These are phyloP conservation scores for Fusarium tuaranense DNA, from an alignment of 2,329 filamentous ascomycete genomes.

Conservation along the genomic window DNA sequence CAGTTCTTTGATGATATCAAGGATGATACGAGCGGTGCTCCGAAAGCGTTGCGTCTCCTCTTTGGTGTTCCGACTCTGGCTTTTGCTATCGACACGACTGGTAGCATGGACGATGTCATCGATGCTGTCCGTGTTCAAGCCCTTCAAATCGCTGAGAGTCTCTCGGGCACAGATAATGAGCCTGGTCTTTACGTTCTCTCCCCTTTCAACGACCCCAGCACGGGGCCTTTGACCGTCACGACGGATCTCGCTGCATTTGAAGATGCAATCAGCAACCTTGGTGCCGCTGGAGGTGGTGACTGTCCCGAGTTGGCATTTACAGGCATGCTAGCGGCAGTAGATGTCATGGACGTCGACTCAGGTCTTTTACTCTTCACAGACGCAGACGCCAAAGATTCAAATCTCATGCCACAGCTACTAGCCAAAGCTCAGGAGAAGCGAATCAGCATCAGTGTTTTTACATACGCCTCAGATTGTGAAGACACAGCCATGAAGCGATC, in stretches of 20 bases:
- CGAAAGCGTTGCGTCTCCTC: background rate
- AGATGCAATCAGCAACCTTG: background rate
- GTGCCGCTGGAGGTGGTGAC: background rate
- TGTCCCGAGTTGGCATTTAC: background rate
- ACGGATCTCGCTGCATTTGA: background rate
- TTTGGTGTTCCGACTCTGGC: background rate
- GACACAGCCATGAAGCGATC: background rate
- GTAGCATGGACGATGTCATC: background rate
- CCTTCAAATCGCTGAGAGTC: background rate
- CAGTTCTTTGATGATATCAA: background rate
- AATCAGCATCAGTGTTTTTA: background rate
- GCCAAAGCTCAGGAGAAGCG: background rate
- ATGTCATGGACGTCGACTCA: background rate
- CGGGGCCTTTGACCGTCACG: background rate
- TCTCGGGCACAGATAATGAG: background rate
- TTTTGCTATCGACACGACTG: background rate
- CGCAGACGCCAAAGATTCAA: background rate
- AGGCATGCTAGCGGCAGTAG: background rate
- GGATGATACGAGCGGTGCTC: background rate
- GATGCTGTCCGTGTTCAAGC: background rate
- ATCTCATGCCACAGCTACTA: background rate
- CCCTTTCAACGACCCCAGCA: background rate
- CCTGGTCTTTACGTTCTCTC: background rate
- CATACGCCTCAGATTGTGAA: background rate
- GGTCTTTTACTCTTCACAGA: background rate